Evolutionary conservation across 129 eudicot genomes (phyloP), one percentile per base, ranked within the genome.

Genomic region (Calendula officinalis): DNA sequence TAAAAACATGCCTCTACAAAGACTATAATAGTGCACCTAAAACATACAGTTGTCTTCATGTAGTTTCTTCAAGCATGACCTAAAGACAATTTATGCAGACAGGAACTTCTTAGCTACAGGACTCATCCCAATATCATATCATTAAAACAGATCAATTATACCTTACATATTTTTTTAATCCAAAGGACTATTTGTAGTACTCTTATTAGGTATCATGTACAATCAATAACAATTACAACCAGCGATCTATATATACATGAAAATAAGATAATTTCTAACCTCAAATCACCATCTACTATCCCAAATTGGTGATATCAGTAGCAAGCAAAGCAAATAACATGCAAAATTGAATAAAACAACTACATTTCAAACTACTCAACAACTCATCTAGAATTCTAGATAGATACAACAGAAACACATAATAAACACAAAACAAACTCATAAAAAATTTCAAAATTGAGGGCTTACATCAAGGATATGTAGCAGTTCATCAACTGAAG

Each of bases 381-480:
- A 54, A 37, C 3, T 30, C 40, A n/a, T 66, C 30, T 0, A n/a
- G n/a, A n/a, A n/a, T n/a, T n/a, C n/a, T n/a, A 66, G 14, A 13
- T 11, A 9, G 4, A 41, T 10, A 3, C 43, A 33, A 41, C 40
- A 15, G 7, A 4, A 53, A n/a, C 39, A 34, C 14, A 43, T 10
- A 51, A 50, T 7, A 2, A 32, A 44, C 52, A 72, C 7, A 4
- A 45, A 1, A 70, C 48, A 16, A 69, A 50, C n/a, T 60, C 50
- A 7, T 0, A 1, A 54, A 1, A 53, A 54, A 36, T 52, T 36
- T 43, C 7, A 64, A 46, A 50, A 72, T 33, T 10, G 53, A 49
- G 57, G 60, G 69, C 95, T 82, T 76, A 92, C 99, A 66, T 88
- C 95, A 65, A 92, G 99, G 35, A 85, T 43, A 55, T 78, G 72